Base-by-base conservation (phyloP, 1,139 yeast species). In the Kurtzmaniella quercitrusa region DNA sequence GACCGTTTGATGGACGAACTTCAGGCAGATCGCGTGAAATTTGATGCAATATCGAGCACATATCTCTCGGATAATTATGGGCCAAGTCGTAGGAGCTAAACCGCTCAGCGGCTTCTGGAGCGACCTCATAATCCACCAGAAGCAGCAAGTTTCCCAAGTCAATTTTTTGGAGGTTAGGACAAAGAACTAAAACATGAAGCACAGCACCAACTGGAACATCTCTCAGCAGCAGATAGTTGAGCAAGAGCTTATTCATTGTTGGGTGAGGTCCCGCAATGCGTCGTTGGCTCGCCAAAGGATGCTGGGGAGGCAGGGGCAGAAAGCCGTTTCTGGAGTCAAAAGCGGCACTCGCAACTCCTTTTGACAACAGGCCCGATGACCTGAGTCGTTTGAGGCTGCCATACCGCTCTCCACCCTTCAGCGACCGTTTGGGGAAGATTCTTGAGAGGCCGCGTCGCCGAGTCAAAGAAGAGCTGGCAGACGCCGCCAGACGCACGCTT, bases 141-240 rank as follows among this genome's bases (percentile, higher is more conserved):
- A 84, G 58, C 1, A 80, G 71, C 17, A 85, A 52, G 41, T 73
- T 73, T n/a, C 78, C 80, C 17, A 85, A 57, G 51, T 83, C 69
- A 18, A 85, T 53, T 8, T 63, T 55, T 9, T 56, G 61, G 37
- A 85, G 54, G 50, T 82, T 81, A 7, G 80, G 80, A 54, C 94
- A 85, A 34, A 76, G 61, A 36, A 72, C 72, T 36, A 85, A 57
- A 39, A 85, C 55, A 58, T 83, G 89, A 25, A 85, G 57, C 7
- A 85, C 54, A 52, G 79, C 77, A 0, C 93, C 94, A 40, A 82
- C 65, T 1, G 94, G 94, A 4, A 85, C 55, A 59, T 85, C 94
- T 51, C 73, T 78, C 15, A 81, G 73, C 18, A 74, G 67, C 2
- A 85, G 73, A 55, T 82, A 82, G 54, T 75, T 80, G 42, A 70